Conservation (phyloP, 306 rosid species). For the Fagus sylvatica region DNA sequence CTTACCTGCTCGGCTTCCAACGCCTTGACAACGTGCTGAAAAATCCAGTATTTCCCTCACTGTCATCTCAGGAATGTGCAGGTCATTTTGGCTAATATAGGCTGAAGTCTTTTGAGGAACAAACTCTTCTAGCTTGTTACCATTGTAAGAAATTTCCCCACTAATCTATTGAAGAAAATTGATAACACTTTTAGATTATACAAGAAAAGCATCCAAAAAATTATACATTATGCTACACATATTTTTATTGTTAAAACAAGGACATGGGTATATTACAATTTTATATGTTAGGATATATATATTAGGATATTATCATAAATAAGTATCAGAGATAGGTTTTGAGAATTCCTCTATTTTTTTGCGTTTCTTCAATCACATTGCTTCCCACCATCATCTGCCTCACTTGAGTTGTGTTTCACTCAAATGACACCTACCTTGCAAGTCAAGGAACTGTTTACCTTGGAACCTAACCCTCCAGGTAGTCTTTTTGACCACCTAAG, state of each 20-base stretch:
- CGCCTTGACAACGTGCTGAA: slow-evolving; percentile 76
- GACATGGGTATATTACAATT: background rate
- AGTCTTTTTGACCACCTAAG: too few species aligned
- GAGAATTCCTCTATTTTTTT: too few species aligned
- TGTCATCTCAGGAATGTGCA: slow-evolving; percentile 70
- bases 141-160: slow-evolving; percentile 63
- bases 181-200: too few species aligned
- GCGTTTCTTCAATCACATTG: too few species aligned
- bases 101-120: slow-evolving; percentile 68
- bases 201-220: background rate
- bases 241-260: background rate
- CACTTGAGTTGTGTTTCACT: too few species aligned
- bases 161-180: slow-evolving; percentile 35
- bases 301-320: too few species aligned
- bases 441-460: too few species aligned
- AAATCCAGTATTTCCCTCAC: slow-evolving; percentile 81
- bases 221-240: background rate
- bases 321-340: too few species aligned
- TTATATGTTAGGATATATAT: too few species aligned
- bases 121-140: slow-evolving; percentile 54
- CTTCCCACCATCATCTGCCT: too few species aligned
- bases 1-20: slow-evolving; percentile 64
- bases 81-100: slow-evolving; percentile 69
- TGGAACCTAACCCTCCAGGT: too few species aligned
- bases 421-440: too few species aligned